Base-by-base conservation (phyloP, 2,329 filamentous ascomycete species). In the Cadophora luteo-olivacea region DNA sequence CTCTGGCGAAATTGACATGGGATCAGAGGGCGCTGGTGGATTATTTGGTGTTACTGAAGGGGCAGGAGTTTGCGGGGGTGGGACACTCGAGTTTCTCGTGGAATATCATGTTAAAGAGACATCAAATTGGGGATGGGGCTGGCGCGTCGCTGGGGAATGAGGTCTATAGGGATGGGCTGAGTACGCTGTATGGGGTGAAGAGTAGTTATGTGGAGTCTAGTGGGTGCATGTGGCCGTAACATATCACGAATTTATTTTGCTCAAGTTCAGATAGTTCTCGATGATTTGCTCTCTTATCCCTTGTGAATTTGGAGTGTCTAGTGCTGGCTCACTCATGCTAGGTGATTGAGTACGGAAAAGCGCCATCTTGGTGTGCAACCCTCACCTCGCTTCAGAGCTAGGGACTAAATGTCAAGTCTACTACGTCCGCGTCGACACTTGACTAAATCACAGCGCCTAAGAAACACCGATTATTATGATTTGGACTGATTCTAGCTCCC, bases 21-120 rank as follows among this genome's bases (percentile, higher is more conserved):
- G 83, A 85, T 72, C 84, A 86, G 77, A 80, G 81, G 64, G 81
- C 80, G 0, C 74, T 86, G 32, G 80, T 86, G 5, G 84, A 87
- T 75, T 85, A 83, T 73, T 80, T 85, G 72, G 79, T 86, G 4
- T 73, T 85, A 73, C 73, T 81, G 63, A 77, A 81, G 25, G 80
- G 80, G 11, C 79, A 79, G 45, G 73, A 80, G 19, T 81, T 85
- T 68, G 79, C 79, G 0, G 84, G 84, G 0, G 76, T 82, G 11
- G 80, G 81, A 9, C 80, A 80, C 73, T 83, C 81, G 67, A 80
- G 78, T 68, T 84, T 85, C 64, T 80, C 80, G 16, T 85, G 83
- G 80, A 82, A 82, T 65, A 72, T 86, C 19, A 83, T 82, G 11
- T 72, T 77, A 65, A 75, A 70, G 61, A 72, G 76, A 70, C 74